Conservation (phyloP, 169 alveolate genomes). For the Plasmodium knowlesi region DNA sequence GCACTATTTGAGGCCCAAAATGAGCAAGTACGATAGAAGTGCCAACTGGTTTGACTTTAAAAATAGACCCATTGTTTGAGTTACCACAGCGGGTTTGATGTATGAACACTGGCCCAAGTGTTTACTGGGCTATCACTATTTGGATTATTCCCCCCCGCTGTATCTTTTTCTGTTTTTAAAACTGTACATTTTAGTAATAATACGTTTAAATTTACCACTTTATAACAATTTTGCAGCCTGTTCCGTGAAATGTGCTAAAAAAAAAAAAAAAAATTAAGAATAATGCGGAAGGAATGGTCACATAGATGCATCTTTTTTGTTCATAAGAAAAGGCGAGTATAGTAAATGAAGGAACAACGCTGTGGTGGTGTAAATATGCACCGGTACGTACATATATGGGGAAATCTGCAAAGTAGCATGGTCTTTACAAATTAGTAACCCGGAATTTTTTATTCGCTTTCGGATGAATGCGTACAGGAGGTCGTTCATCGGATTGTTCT, state of each 20-base stretch:
- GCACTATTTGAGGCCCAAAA: conserved; percentile 31
- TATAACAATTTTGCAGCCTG: not conserved
- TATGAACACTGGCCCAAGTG: not conserved
- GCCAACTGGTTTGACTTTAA: conserved; percentile 68
- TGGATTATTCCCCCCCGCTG: not conserved
- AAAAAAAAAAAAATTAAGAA: not conserved
- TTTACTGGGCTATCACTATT: not conserved
- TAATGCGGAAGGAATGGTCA: not conserved
- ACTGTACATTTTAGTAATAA: not conserved
- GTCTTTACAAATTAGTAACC: not conserved
- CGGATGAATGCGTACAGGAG: not conserved
- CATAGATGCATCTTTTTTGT: not conserved
- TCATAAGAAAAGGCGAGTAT: not conserved
- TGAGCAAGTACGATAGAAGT: conserved; percentile 4
- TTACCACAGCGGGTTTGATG: not conserved
- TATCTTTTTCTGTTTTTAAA: not conserved
- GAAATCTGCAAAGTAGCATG: not conserved
- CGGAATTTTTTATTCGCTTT: not conserved
- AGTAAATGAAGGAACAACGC: not conserved
- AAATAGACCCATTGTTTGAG: conserved; percentile 55
- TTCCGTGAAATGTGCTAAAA: not conserved
- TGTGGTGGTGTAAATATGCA: not conserved
- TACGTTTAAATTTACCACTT: not conserved
- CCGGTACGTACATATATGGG: not conserved
- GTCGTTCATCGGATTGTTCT: not conserved